Evolutionary conservation across 2,329 filamentous ascomycete species (phyloP).

Genomic region (Fusarium buharicum): DNA sequence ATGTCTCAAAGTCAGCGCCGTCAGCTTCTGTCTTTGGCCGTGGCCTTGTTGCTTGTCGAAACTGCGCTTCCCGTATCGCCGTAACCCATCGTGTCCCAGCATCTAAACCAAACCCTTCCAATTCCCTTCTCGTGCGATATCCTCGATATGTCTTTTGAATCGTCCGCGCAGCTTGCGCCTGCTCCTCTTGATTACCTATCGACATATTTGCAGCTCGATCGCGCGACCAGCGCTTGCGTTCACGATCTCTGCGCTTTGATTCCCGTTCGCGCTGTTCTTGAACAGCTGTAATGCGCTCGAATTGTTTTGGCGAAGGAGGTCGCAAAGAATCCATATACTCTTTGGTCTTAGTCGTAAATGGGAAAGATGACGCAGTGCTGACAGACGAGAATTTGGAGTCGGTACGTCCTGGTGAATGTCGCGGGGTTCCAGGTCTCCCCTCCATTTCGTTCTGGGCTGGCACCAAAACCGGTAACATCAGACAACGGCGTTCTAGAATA

Average conservation of each 20-base stretch:
- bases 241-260: constrained; percentile 54
- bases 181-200: constrained; percentile 31
- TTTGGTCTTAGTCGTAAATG: constrained; percentile 46
- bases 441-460: constrained; percentile 11
- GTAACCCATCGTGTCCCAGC: constrained; percentile 77
- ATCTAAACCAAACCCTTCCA: constrained; percentile 74
- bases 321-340: constrained; percentile 63
- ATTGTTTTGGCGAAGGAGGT: constrained; percentile 58
- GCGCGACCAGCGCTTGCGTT: constrained; percentile 52
- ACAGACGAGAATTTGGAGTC: constrained; percentile 31
- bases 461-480: constrained; percentile 32
- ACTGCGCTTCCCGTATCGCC: constrained; percentile 68
- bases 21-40: constrained; percentile 46
- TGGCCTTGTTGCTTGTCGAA: constrained; percentile 62
- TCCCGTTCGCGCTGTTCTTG: constrained; percentile 61
- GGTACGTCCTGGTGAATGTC: constrained; percentile 16
- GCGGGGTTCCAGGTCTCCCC: constrained; percentile 30
- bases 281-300: constrained; percentile 60
- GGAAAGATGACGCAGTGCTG: constrained; percentile 35
- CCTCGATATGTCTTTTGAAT: constrained; percentile 82
- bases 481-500: constrained; percentile 39
- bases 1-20: constrained; percentile 5
- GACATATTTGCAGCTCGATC: constrained; percentile 34
- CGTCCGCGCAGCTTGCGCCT: constrained; percentile 58
- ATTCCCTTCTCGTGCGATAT: constrained; percentile 76